phyloP scores from a whole-genome alignment of 345 rosid species.

The Ricinus communis region DNA sequence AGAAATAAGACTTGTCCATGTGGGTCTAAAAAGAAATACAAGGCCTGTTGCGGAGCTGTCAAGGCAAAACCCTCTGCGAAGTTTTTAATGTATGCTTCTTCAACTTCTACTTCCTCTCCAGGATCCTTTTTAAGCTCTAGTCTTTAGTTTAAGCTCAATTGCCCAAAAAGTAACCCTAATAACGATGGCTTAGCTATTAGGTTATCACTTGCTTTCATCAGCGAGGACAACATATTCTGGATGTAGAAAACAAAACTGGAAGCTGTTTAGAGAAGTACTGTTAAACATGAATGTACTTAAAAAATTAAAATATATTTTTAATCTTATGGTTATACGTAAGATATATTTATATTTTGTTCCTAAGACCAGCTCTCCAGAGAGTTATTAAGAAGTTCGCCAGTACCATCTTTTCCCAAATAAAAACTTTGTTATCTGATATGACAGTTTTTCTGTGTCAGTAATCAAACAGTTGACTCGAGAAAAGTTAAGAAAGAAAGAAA shows the following conservation, averaged over 20 bases:
- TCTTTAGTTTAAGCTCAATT: not conserved
- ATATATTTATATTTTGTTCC: not conserved
- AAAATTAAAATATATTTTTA: not conserved
- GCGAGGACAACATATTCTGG: not conserved
- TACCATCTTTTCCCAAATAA: not conserved
- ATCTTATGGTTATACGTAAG: not conserved
- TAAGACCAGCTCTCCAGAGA: no score
- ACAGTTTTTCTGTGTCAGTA: slow-evolving; percentile 31
- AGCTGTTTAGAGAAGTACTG: not conserved
- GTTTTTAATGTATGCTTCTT: slow-evolving; percentile 47
- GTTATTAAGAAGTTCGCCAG: not conserved
- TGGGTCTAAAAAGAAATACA: slow-evolving; percentile 90
- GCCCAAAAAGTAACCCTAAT: not conserved
- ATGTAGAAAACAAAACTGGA: not conserved
- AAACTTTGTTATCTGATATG: slow-evolving; percentile 6
- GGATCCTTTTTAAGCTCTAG: slow-evolving; percentile 11
- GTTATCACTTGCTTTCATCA: not conserved
- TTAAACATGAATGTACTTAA: not conserved
- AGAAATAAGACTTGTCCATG: slow-evolving; percentile 76
- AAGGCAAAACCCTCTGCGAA: slow-evolving; percentile 52
- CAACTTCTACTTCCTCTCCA: slow-evolving; percentile 12
- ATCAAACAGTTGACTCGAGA: slow-evolving; percentile 49
- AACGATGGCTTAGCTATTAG: no score
- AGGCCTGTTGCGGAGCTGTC: slow-evolving; percentile 84
- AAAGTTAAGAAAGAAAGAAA: slow-evolving; percentile 58